Conservation (phyloP, 257 asterid genomes). For the Gentiana straminea region DNA sequence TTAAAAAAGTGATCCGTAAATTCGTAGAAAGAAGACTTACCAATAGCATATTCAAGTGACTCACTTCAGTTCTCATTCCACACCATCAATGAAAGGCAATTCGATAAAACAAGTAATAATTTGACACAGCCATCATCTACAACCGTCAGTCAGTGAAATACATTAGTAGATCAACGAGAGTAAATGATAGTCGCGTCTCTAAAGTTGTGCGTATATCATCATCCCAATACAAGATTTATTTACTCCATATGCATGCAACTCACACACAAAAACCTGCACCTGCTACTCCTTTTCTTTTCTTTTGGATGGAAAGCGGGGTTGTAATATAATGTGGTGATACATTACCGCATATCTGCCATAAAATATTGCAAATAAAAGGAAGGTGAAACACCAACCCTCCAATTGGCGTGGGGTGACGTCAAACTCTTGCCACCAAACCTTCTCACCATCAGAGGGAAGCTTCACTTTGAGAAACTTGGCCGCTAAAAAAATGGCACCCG, state of each 20-base stretch:
- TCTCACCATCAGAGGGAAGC: slow-evolving; percentile 94
- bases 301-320: not conserved
- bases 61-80: not conserved
- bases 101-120: too few relatives aligned
- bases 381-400: slow-evolving; percentile 78
- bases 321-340: not conserved
- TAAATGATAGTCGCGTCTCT: too few relatives aligned
- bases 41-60: not conserved
- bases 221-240: too few relatives aligned
- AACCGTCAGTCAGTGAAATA: too few relatives aligned
- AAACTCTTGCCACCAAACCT: slow-evolving; percentile 99
- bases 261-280: not conserved
- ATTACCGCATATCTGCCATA: slow-evolving; percentile 15
- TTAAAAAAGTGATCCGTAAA: not conserved
- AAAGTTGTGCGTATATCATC: too few relatives aligned
- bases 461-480: slow-evolving; percentile 98
- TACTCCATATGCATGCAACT: too few relatives aligned
- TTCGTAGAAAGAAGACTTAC: not conserved
- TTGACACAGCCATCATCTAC: too few relatives aligned
- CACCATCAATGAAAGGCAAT: too few relatives aligned
- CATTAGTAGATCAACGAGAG: too few relatives aligned
- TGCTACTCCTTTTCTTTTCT: not conserved
- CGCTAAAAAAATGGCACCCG: slow-evolving; percentile 99
- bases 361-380: slow-evolving; percentile 25
- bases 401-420: slow-evolving; percentile 99